Base-by-base conservation (phyloP, 139 green algal species). In the Chlamydomonas eustigma region DNA sequence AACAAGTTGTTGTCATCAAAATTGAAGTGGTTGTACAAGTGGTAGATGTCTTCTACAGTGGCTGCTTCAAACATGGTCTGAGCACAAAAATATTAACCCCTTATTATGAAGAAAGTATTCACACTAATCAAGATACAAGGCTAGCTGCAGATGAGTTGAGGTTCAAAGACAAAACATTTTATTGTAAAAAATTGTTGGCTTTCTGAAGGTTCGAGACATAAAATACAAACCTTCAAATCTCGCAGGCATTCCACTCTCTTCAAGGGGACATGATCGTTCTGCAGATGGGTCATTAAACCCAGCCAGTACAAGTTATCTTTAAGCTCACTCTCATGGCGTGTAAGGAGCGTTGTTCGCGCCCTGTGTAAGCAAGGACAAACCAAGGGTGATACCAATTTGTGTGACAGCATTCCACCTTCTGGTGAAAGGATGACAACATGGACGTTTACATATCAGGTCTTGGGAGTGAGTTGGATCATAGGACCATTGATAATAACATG, bases 281-380 rank as follows among this genome's bases (percentile, higher is more conserved):
- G 94, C 77, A 97, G 78, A 90, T 98, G 95, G 4, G 94, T 97
- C 30, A 98, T 82, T 72, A 98, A 85, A 34, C 89, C 90, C 70
- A 98, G 80, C 90, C 92, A 96, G 85, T 98, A 97, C 58, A 77
- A 64, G 80, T 98, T 98, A 79, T 90, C 84, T 87, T 96, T 99
- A 2, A 98, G 81, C 67, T 99, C 96, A 3, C 77, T 89, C 85
- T 99, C 96, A 82, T 99, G 96, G 30, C 94, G 90, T 50, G 95
- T 95, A 30, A 98, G 74, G 32, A 98, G 84, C 3, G 95, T 98
- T 71, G 82, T 92, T 82, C 37, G 91, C 79, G 79, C 92, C 78
- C 75, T 86, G 70, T 72, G 75, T 35, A 37, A 78, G 35, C 12
- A 30, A 39, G 58, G 72, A 71, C 8, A n/a, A n/a, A n/a, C n/a